Conservation (phyloP, 1,284 basidiomycete genomes). For the Trichosporon sp. region DNA sequence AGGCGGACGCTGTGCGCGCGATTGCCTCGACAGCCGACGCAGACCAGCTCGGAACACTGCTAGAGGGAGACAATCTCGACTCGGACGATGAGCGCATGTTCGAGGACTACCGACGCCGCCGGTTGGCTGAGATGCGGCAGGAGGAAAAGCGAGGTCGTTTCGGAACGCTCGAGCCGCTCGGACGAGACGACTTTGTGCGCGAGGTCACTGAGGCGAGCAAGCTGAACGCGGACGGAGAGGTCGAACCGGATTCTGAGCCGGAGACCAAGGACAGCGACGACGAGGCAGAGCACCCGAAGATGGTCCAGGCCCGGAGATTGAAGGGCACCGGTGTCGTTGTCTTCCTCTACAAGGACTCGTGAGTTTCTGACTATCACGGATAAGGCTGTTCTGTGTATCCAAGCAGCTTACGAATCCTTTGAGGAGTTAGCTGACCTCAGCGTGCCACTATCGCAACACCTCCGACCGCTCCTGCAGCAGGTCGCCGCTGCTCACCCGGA, state of each 20-base stretch:
- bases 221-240: constrained; percentile 59
- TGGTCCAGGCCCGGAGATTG: constrained; percentile 24
- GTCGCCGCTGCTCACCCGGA: constrained; percentile 77
- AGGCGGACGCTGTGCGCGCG: constrained; percentile 49
- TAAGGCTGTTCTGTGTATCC: not conserved
- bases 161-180: constrained; percentile 81
- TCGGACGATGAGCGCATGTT: constrained; percentile 75
- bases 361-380: constrained; percentile 22
- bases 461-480: constrained; percentile 64
- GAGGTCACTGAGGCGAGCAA: constrained; percentile 92
- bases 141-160: constrained; percentile 66
- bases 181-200: constrained; percentile 84
- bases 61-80: constrained; percentile 64
- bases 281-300: constrained; percentile 36
- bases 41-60: constrained; percentile 57
- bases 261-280: constrained; percentile 38
- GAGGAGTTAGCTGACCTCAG: constrained; percentile 47
- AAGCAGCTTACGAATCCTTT: too few relatives aligned
- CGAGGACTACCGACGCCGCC: constrained; percentile 61
- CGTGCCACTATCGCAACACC: constrained; percentile 68
- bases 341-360: constrained; percentile 55
- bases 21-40: constrained; percentile 54
- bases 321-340: constrained; percentile 56
- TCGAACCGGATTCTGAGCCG: constrained; percentile 49
- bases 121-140: constrained; percentile 61